Percentiles rank a stretch among this genome's conserved stretches.
phyloP scores from a whole-genome alignment of 176 grass and related monocot genomes.

The Musa beccarii region DNA sequence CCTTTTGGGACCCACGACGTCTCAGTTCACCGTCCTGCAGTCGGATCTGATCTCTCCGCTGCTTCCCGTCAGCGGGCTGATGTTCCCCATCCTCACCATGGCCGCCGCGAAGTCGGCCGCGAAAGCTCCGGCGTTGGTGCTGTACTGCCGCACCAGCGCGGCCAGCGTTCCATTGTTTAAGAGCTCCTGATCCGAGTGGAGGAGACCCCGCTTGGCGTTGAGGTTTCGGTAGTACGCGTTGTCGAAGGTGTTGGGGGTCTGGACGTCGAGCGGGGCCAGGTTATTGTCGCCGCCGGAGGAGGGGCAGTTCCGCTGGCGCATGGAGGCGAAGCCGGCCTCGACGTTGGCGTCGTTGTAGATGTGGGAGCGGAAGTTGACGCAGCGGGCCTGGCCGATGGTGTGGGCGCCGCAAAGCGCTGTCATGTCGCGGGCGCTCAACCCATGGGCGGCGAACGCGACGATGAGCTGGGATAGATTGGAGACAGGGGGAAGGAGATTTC shows the following conservation, averaged over 20 bases:
- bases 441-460: conserved; percentile 4
- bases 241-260: not conserved
- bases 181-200: conserved; percentile 7
- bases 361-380: conserved; percentile 6
- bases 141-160: not conserved
- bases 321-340: not conserved
- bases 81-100: not conserved
- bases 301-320: not conserved
- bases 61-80: conserved; percentile 2
- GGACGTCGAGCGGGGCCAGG: conserved; percentile 1
- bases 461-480: conserved; percentile 3
- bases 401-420: conserved; percentile 6
- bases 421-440: conserved; percentile 2
- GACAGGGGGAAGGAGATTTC: not conserved
- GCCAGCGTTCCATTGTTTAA: not conserved
- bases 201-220: not conserved
- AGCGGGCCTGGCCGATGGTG: conserved; percentile 12
- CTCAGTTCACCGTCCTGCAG: not conserved
- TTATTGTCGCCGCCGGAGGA: not conserved
- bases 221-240: conserved; percentile 11
- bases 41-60: not conserved
- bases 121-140: not conserved
- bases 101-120: conserved; percentile 1
- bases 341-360: conserved; percentile 1
- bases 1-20: no score